Conservation (phyloP, 108 stramenopile species). For the Cyclotella choctawhatcheeana region DNA sequence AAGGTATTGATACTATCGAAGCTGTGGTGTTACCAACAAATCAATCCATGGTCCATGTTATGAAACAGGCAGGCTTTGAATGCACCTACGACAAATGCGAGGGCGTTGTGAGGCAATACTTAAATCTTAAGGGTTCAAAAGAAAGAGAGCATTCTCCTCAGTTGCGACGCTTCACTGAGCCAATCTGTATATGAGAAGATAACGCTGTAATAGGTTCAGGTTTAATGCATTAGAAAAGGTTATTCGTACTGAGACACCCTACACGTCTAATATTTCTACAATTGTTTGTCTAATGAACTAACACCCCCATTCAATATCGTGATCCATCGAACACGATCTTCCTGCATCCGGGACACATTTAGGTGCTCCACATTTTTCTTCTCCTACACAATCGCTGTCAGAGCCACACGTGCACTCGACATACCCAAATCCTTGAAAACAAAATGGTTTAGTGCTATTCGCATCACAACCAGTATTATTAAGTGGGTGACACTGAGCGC, state of each 20-base stretch:
- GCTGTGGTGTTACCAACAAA: conserved; percentile 35
- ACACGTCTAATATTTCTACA: neutral
- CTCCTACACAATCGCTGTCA: neutral
- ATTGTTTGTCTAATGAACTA: neutral
- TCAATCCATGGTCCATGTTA: conserved; percentile 42
- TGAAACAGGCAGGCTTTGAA: conserved; percentile 33
- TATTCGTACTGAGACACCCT: too few species aligned
- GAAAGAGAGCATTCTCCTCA: neutral
- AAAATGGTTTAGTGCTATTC: neutral
- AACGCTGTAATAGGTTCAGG: too few species aligned
- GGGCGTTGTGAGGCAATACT: conserved; percentile 24
- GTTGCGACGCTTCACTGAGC: conserved; percentile 14
- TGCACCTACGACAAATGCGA: conserved; percentile 31
- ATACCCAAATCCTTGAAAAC: neutral
- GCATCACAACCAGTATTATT: neutral
- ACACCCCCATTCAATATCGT: conserved; percentile 8
- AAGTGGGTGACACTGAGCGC: conserved; percentile 1
- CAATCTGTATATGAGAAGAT: conserved; percentile 6
- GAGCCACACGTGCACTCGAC: neutral
- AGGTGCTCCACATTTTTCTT: neutral
- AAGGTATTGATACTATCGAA: conserved; percentile 31
- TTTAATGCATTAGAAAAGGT: too few species aligned
- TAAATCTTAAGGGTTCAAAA: conserved; percentile 17
- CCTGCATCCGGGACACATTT: neutral
- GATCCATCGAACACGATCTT: neutral